phyloP scores from a whole-genome alignment of 176 grass and related monocot genomes.

The Oryza longistaminata region DNA sequence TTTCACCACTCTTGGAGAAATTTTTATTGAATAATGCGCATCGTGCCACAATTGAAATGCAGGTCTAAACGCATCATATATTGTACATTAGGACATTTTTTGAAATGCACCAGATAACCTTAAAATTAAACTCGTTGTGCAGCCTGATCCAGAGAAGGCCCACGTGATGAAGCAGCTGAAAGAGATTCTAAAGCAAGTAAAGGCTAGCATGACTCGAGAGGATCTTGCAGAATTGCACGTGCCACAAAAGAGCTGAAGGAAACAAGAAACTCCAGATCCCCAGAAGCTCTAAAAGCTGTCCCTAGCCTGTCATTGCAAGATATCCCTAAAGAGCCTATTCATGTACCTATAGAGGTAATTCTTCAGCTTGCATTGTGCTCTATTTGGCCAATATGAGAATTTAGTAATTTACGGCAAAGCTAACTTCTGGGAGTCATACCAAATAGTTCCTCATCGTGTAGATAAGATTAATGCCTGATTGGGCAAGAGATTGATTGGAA shows the following conservation, averaged over 20 bases:
- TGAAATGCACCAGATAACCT: neutral
- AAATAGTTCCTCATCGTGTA: neutral
- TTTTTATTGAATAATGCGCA: constrained; percentile 88
- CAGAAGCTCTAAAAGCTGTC: constrained; percentile 92
- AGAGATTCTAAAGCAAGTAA: constrained; percentile 80
- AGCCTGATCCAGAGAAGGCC: constrained; percentile 97
- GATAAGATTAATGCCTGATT: neutral
- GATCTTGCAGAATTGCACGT: constrained; percentile 89
- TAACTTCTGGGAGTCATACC: constrained; percentile 3
- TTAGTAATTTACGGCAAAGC: constrained; percentile 16
- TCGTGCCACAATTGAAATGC: constrained; percentile 91
- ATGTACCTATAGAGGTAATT: constrained; percentile 86
- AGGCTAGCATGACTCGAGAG: constrained; percentile 78
- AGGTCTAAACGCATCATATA: constrained; percentile 48
- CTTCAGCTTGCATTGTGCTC: neutral
- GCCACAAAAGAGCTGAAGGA: constrained; percentile 84
- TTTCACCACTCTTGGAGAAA: constrained; percentile 81
- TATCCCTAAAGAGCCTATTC: constrained; percentile 84
- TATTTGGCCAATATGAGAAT: constrained; percentile 3
- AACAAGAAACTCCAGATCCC: constrained; percentile 98
- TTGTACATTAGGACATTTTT: constrained; percentile 5
- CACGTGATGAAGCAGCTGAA: constrained; percentile 79
- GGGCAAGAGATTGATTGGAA: constrained; percentile 14
- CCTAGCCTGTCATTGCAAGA: constrained; percentile 83
- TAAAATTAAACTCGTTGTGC: constrained; percentile 29